A percentile compares a stretch with the other conserved stretches of the same genome.
Conservation (phyloP, 225 moss, liverwort and hornwort genomes). For the Asterella californica region DNA sequence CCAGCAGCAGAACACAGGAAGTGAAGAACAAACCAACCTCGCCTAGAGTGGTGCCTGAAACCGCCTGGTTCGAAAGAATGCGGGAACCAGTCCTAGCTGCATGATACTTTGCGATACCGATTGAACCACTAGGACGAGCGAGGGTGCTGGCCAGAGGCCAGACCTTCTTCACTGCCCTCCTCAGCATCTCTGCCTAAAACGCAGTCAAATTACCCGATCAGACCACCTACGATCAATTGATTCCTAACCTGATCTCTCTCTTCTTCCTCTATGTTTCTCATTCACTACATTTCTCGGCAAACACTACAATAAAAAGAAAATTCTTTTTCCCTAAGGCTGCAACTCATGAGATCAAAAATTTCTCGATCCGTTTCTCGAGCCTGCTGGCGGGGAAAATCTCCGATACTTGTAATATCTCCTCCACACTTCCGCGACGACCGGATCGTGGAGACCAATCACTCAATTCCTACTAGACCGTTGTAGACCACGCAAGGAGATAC, state of each 20-base stretch:
- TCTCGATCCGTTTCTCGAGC: not conserved
- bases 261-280: not conserved
- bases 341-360: not conserved
- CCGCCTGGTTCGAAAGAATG: slow-evolving; percentile 36
- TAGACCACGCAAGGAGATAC: not conserved
- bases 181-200: slow-evolving; percentile 36
- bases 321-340: not conserved
- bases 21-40: slow-evolving; percentile 21
- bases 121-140: not conserved
- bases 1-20: not conserved
- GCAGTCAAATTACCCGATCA: not conserved
- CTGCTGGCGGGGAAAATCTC: not conserved
- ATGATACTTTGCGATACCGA: slow-evolving; percentile 31
- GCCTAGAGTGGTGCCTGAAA: slow-evolving; percentile 35
- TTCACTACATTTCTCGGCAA: not conserved
- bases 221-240: not conserved
- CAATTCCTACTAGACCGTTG: not conserved
- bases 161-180: slow-evolving; percentile 30
- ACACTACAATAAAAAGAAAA: not conserved
- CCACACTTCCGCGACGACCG: not conserved
- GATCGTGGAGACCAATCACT: not conserved
- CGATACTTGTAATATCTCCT: not conserved
- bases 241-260: not conserved
- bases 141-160: slow-evolving; percentile 26
- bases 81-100: slow-evolving; percentile 36